These are phyloP conservation scores for Penicillium sp. DNA, from an alignment of 2,329 filamentous ascomycete species.

Conservation along the genomic window DNA sequence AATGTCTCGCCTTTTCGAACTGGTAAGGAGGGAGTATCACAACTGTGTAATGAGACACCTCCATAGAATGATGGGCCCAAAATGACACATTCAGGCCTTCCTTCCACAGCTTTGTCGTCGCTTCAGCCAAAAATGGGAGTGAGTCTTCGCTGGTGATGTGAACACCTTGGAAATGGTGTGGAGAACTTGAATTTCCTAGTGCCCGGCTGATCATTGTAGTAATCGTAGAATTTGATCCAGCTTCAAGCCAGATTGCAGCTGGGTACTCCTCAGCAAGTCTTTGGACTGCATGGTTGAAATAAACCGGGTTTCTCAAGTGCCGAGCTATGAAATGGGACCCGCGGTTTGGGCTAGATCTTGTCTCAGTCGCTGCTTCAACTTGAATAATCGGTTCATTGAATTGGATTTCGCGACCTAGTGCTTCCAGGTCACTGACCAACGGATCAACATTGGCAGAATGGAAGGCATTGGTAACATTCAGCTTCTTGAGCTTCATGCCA, in stretches of 20 bases:
- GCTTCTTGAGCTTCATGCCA: conserved; percentile 36
- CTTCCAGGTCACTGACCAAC: conserved; percentile 29
- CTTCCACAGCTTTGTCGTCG: conserved; percentile 41
- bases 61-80: conserved; percentile 41
- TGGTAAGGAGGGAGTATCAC: conserved; percentile 46
- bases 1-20: conserved; percentile 44
- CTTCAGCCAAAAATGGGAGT: too few relatives aligned
- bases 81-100: conserved; percentile 35
- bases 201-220: conserved; percentile 32
- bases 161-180: too few relatives aligned
- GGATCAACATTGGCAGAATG: conserved; percentile 47
- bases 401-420: conserved; percentile 16
- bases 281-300: conserved; percentile 47
- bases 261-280: conserved; percentile 36
- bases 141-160: too few relatives aligned
- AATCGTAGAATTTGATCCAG: conserved; percentile 41
- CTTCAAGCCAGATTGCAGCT: conserved; percentile 42
- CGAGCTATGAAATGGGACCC: too few relatives aligned
- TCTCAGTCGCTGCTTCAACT: conserved; percentile 17
- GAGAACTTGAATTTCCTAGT: conserved; percentile 11
- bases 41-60: conserved; percentile 27
- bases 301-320: conserved; percentile 50
- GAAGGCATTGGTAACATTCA: conserved; percentile 51
- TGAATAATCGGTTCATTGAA: conserved; percentile 39
- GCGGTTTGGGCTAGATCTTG: conserved; percentile 33